Evolutionary conservation across 1,284 basidiomycete species (phyloP).

Genomic region (Paramarasmius palmivorus): DNA sequence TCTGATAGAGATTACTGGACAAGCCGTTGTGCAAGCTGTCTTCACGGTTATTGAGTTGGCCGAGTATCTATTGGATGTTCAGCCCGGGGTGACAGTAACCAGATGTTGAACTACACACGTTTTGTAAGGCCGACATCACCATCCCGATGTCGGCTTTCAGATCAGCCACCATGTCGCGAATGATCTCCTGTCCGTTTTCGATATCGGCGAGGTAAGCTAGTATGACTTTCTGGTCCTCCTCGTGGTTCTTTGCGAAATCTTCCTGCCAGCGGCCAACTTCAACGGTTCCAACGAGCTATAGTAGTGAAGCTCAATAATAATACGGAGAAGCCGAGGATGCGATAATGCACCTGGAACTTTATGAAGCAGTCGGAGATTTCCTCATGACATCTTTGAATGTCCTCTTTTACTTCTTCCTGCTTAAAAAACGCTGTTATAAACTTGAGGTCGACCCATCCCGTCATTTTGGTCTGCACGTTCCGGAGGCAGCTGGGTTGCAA

Average conservation of each 20-base stretch:
- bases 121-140: constrained; percentile 48
- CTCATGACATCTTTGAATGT: constrained; percentile 42
- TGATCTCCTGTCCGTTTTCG: constrained; percentile 36
- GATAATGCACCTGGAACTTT: constrained; percentile 41
- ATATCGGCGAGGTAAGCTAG: constrained; percentile 43
- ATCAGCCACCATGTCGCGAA: constrained; percentile 29
- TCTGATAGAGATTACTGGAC: background rate
- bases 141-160: constrained; percentile 32
- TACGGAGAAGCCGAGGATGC: constrained; percentile 6
- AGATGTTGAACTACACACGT: constrained; percentile 24
- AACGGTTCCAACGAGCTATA: constrained; percentile 38
- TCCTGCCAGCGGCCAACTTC: constrained; percentile 49
- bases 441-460: constrained; percentile 38
- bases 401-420: constrained; percentile 43
- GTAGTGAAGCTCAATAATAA: constrained; percentile 2
- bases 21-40: constrained; percentile 31
- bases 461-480: constrained; percentile 37
- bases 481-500: constrained; percentile 38
- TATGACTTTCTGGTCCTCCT: constrained; percentile 42
- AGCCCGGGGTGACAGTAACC: background rate
- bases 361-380: constrained; percentile 41
- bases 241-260: constrained; percentile 34
- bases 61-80: constrained; percentile 26
- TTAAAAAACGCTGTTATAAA: constrained; percentile 41
- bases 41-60: constrained; percentile 31